Percentiles rank a stretch among this genome's conserved stretches.
phyloP scores from a whole-genome alignment of 2,329 filamentous ascomycete species.

The Thelonectria discophora region DNA sequence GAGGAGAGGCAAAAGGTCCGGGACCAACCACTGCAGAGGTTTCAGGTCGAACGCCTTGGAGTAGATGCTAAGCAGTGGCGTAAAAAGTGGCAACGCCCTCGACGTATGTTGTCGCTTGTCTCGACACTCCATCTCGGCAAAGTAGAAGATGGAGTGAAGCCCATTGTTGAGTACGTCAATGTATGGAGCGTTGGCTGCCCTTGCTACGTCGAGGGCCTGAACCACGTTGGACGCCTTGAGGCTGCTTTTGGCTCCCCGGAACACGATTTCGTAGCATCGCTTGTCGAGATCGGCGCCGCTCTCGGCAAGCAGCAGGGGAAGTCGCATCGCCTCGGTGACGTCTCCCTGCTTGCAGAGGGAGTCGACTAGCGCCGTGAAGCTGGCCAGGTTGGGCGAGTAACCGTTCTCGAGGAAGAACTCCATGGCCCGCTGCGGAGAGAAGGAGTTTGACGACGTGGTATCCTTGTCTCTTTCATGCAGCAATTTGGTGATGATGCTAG shows the following conservation, averaged over 20 bases:
- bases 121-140: slow-evolving; percentile 52
- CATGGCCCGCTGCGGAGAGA: slow-evolving; percentile 46
- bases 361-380: slow-evolving; percentile 73
- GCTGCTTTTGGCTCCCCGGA: slow-evolving; percentile 73
- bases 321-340: slow-evolving; percentile 47
- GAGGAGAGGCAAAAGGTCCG: slow-evolving; percentile 47
- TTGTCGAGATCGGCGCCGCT: slow-evolving; percentile 68
- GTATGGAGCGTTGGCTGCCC: slow-evolving; percentile 58
- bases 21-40: slow-evolving; percentile 54
- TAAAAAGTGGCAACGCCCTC: slow-evolving; percentile 52
- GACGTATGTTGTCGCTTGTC: slow-evolving; percentile 43
- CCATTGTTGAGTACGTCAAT: slow-evolving; percentile 49
- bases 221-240: slow-evolving; percentile 63
- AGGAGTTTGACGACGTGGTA: slow-evolving; percentile 36
- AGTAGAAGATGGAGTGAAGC: slow-evolving; percentile 60
- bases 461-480: slow-evolving; percentile 51
- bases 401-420: slow-evolving; percentile 65
- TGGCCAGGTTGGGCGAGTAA: slow-evolving; percentile 68
- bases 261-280: slow-evolving; percentile 73
- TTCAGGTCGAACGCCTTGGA: slow-evolving; percentile 57
- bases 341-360: slow-evolving; percentile 69
- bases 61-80: slow-evolving; percentile 60
- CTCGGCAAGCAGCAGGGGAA: slow-evolving; percentile 47
- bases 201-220: slow-evolving; percentile 49
- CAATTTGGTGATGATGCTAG: slow-evolving; percentile 67